Base-by-base conservation (phyloP, 805 yeast species). In the Nakazawaea ambrosiae region DNA sequence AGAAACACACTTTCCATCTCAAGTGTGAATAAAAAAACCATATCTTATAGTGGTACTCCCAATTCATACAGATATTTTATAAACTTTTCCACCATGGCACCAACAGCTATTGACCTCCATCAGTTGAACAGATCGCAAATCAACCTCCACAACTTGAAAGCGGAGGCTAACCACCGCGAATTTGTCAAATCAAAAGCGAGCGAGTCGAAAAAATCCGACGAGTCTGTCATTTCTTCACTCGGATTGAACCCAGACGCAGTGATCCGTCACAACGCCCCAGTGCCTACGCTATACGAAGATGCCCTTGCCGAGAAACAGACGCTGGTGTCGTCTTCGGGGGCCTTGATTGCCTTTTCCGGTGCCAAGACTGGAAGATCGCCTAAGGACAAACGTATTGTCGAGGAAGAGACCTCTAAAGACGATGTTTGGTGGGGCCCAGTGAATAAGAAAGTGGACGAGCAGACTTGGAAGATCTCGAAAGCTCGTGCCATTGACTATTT, bases 381-480 rank as follows among this genome's bases (percentile, higher is more conserved):
- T 60, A 85, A 84, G 70, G 98, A 90, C 68, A 90, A 90, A 65
- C 84, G 98, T 68, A 86, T 90, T 60, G 97, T 90, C 45, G 97
- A 89, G 54, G 97, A 92, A 69, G 82, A 76, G 51, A 73, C 92
- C 36, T 87, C 96, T 27, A 65, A 73, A 43, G 73, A 85, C 42
- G 69, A 89, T 55, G 78, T 90, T 51, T 90, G 98, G 98, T 90
- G 98, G 98, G 98, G 98, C 19, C 97, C 97, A 2, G 98, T 90
- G 49, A 90, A 90, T 70, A 87, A 84, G 66, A 85, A 90, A 66
- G 89, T 90, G 51, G 82, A 86, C 43, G 95, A 87, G 65, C 79
- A 81, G 59, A 88, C 96, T 17, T 90, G 97, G 97, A 76, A 78
- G 53, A 88, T 90, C 53, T 85, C 94, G 61, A 82, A 95, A 61